These are phyloP conservation scores for Clavispora phyllophila DNA, from an alignment of 805 yeast species.

Conservation along the genomic window DNA sequence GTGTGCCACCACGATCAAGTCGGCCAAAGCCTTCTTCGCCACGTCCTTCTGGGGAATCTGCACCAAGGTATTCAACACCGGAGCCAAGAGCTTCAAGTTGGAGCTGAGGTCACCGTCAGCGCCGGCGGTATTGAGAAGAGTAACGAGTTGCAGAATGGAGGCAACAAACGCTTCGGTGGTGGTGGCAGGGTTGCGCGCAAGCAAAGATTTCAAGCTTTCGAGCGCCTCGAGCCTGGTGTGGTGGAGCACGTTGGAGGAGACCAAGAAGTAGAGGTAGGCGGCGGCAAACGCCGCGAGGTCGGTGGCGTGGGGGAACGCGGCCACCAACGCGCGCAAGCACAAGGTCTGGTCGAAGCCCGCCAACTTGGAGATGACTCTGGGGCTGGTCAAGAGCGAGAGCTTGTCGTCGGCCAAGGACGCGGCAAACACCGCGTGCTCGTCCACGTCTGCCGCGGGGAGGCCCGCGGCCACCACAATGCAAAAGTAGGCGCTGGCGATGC, in stretches of 20 bases:
- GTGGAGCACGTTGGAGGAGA: conserved; percentile 37
- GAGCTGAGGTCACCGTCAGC: conserved; percentile 13
- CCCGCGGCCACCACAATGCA: conserved; percentile 24
- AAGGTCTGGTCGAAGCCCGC: conserved; percentile 45
- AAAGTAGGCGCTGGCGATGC: conserved; percentile 53
- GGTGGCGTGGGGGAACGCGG: conserved; percentile 20
- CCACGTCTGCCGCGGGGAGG: conserved; percentile 7
- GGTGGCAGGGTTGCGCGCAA: conserved; percentile 12
- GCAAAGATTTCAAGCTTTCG: conserved; percentile 25
- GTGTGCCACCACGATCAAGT: conserved; percentile 26
- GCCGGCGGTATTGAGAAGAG: conserved; percentile 8
- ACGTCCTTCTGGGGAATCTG: conserved; percentile 15
- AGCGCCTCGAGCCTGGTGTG: conserved; percentile 31
- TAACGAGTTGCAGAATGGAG: conserved; percentile 32
- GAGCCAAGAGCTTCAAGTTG: conserved; percentile 18
- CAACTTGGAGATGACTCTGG: conserved; percentile 49
- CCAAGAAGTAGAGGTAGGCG: conserved; percentile 44
- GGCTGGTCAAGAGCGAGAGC: conserved; percentile 45
- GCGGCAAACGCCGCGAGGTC: conserved; percentile 31
- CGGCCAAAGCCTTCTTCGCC: conserved; percentile 16
- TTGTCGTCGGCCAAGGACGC: conserved; percentile 37
- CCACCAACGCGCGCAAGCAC: conserved; percentile 45
- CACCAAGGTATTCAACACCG: conserved; percentile 22
- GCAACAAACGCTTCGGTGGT: conserved; percentile 41
- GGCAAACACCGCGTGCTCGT: conserved; percentile 20